Conservation (phyloP, 352 stramenopile species). For the Phytophthora cactorum region DNA sequence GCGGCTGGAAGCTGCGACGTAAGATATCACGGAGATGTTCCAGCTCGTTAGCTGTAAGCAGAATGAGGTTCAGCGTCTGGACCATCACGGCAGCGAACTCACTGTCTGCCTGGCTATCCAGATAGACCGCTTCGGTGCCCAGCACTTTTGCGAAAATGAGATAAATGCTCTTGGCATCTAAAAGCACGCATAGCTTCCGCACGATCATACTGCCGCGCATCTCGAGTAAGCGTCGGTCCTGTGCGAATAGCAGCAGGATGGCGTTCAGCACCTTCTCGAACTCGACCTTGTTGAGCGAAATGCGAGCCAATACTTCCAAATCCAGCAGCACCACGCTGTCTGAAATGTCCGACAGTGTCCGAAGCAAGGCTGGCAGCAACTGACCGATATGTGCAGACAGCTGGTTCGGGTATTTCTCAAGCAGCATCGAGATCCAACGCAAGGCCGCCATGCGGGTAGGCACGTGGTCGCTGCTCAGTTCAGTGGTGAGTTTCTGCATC, state of each 20-base stretch:
- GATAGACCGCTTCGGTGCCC: constrained; percentile 55
- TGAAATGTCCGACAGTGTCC: constrained; percentile 95
- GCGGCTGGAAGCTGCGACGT: constrained; percentile 76
- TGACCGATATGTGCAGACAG: constrained; percentile 93
- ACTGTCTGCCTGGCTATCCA: constrained; percentile 68
- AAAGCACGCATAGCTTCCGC: constrained; percentile 97
- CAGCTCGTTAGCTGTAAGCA: constrained; percentile 98
- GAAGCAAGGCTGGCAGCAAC: constrained; percentile 95
- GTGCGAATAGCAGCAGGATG: constrained; percentile 95
- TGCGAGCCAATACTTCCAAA: constrained; percentile 95
- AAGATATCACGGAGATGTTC: constrained; percentile 83
- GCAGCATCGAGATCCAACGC: constrained; percentile 98
- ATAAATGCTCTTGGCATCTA: constrained; percentile 98
- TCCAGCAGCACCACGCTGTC: constrained; percentile 98
- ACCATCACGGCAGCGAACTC: constrained; percentile 99
- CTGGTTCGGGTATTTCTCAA: constrained; percentile 96
- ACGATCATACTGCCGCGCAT: constrained; percentile 98
- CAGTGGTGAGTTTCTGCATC: constrained; percentile 94
- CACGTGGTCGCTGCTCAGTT: constrained; percentile 96
- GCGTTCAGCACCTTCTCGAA: constrained; percentile 95
- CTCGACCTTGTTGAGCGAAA: constrained; percentile 92
- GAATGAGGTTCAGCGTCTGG: constrained; percentile 99
- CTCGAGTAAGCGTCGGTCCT: constrained; percentile 89
- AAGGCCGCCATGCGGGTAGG: constrained; percentile 95
- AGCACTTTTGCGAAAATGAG: constrained; percentile 97